Evolutionary conservation across 306 rosid genomes (phyloP).

Genomic region (Acacia confusa): DNA sequence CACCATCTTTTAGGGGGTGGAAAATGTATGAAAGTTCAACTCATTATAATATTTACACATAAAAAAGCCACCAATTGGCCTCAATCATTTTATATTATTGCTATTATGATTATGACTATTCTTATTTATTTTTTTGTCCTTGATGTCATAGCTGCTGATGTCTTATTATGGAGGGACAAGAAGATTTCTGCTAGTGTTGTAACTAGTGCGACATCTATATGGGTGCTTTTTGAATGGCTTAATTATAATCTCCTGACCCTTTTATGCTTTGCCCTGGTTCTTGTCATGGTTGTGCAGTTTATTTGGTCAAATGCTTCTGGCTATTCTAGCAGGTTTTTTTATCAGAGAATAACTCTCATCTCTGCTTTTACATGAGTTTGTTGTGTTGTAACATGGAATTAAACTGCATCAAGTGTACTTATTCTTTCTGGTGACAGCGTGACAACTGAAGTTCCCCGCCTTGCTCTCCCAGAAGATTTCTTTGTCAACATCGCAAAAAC

Average conservation of each 20-base stretch:
- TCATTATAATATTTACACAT: neutral
- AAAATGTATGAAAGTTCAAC: conserved; percentile 59
- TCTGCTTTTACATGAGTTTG: conserved; percentile 26
- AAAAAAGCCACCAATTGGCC: conserved; percentile 9
- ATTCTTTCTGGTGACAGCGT: conserved; percentile 50
- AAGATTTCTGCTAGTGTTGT: conserved; percentile 85
- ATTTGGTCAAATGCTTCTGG: conserved; percentile 76
- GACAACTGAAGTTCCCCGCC: conserved; percentile 62
- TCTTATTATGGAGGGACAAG: conserved; percentile 96
- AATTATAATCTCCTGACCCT: conserved; percentile 75
- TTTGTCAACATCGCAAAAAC: conserved; percentile 63
- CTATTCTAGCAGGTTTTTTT: conserved; percentile 55
- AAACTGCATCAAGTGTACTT: neutral
- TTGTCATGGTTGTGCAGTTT: conserved; percentile 80
- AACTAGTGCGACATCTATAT: conserved; percentile 63
- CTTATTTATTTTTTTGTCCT: neutral
- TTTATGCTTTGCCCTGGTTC: conserved; percentile 55
- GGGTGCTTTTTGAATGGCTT: conserved; percentile 97
- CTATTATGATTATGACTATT: neutral
- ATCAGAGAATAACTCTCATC: conserved; percentile 26
- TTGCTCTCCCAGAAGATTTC: conserved; percentile 65
- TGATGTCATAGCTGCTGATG: conserved; percentile 79
- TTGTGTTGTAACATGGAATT: conserved; percentile 1
- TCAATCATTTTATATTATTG: neutral
- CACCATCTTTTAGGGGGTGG: conserved; percentile 89